A percentile compares a stretch with the other conserved stretches of the same genome.
Evolutionary conservation across 2,329 filamentous ascomycete genomes (phyloP).

Genomic region (Kalmusia sp.): DNA sequence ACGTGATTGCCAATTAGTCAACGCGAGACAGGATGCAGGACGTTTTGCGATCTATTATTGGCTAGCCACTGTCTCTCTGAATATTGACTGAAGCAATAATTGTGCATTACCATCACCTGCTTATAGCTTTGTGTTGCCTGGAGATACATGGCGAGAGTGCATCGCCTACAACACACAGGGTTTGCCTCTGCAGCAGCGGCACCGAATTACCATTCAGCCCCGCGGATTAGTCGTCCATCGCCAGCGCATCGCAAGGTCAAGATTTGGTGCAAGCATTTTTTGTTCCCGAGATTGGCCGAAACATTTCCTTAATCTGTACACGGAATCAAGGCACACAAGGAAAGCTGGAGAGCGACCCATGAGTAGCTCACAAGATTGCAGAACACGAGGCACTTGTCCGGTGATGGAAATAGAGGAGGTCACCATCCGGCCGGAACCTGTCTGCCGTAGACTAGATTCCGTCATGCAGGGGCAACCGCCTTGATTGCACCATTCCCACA

Average conservation of each 20-base stretch:
- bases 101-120: too few species aligned
- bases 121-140: too few species aligned
- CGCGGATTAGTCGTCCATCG: too few species aligned
- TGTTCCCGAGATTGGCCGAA: neutral
- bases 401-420: slow-evolving; percentile 5
- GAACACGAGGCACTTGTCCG: neutral
- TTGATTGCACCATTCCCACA: neutral
- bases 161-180: too few species aligned
- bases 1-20: neutral
- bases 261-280: neutral
- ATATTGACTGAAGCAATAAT: too few species aligned
- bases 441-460: neutral
- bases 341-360: neutral
- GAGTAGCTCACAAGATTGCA: neutral
- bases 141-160: too few species aligned
- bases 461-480: slow-evolving; percentile 5
- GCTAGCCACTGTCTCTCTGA: too few species aligned
- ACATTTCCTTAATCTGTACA: neutral
- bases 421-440: neutral
- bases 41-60: neutral
- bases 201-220: too few species aligned
- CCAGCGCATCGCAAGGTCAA: neutral
- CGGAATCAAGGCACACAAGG: neutral
- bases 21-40: neutral
- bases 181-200: too few species aligned